Conservation (phyloP, 176 grass and related monocot species). For the Leersia perrieri region DNA sequence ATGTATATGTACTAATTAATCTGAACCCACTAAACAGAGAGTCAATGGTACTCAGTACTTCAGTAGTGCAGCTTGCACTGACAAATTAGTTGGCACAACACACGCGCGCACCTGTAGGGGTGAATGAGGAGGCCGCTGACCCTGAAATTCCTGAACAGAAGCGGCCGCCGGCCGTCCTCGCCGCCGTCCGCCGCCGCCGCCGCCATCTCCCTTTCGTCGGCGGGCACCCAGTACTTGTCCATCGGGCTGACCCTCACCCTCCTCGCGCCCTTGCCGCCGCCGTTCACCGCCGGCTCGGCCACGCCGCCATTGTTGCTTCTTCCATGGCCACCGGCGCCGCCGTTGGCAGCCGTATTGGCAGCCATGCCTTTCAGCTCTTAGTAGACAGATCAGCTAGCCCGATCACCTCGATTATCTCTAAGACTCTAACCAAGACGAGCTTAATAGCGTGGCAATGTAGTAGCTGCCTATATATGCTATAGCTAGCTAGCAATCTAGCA, state of each 20-base stretch:
- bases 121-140: conserved; percentile 41
- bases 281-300: background rate
- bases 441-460: too few relatives aligned
- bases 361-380: background rate
- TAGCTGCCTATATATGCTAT: too few relatives aligned
- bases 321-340: too few relatives aligned
- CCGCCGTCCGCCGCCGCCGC: conserved; percentile 21
- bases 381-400: background rate
- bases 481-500: too few relatives aligned
- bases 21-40: too few relatives aligned
- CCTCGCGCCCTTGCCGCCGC: background rate
- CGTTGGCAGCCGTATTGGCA: too few relatives aligned
- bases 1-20: too few relatives aligned
- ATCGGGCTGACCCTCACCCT: background rate
- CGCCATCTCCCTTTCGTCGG: conserved; percentile 29
- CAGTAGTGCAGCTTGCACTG: background rate
- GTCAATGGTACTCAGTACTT: too few relatives aligned
- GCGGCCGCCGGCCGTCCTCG: conserved; percentile 43
- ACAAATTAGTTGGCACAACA: background rate
- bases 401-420: background rate
- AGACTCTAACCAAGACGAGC: too few relatives aligned
- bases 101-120: conserved; percentile 29
- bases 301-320: background rate
- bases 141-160: conserved; percentile 47
- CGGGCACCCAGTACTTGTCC: conserved; percentile 47